Evolutionary conservation across 2,329 filamentous ascomycete species (phyloP).

Genomic region (Camptophora hylomeconis): DNA sequence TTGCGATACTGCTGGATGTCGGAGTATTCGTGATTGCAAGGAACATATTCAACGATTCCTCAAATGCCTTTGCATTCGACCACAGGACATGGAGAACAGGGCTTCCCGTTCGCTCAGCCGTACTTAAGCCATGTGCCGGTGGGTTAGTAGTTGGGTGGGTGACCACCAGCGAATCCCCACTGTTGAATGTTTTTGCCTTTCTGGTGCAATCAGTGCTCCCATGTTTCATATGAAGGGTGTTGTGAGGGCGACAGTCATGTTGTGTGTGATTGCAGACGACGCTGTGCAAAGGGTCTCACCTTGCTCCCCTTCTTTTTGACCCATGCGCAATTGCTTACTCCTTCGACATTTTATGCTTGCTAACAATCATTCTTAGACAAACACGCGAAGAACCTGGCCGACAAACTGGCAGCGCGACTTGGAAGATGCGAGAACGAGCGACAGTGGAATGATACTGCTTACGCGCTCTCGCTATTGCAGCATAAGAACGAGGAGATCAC

Average conservation of each 20-base stretch:
- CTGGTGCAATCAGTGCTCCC: too few species aligned
- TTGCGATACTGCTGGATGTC: slow-evolving; percentile 7
- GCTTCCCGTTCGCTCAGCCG: slow-evolving; percentile 16
- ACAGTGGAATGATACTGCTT: slow-evolving; percentile 96
- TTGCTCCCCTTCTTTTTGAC: slow-evolving; percentile 1
- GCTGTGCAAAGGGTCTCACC: too few species aligned
- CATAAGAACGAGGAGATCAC: slow-evolving; percentile 44
- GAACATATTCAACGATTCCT: too few species aligned
- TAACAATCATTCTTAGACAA: slow-evolving; percentile 83
- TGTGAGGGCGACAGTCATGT: too few species aligned
- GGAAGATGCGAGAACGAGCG: slow-evolving; percentile 78
- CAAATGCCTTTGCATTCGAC: slow-evolving; percentile 13
- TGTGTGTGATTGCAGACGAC: too few species aligned
- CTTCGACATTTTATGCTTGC: slow-evolving; percentile 10
- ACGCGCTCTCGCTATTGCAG: slow-evolving; percentile 73
- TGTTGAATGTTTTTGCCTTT: slow-evolving; percentile 14
- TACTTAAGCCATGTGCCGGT: slow-evolving; percentile 12
- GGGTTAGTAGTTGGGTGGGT: slow-evolving; percentile 14
- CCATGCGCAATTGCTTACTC: slow-evolving; percentile 7
- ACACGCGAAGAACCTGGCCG: slow-evolving; percentile 84
- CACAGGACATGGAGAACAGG: slow-evolving; percentile 12
- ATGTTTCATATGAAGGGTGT: too few species aligned
- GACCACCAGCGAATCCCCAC: slow-evolving; percentile 13
- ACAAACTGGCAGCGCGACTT: slow-evolving; percentile 81
- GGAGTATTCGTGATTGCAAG: not conserved